Percentiles rank a stretch among this genome's conserved stretches.
Conservation (phyloP, 108 stramenopile species). For the Skeletonema tropicum region DNA sequence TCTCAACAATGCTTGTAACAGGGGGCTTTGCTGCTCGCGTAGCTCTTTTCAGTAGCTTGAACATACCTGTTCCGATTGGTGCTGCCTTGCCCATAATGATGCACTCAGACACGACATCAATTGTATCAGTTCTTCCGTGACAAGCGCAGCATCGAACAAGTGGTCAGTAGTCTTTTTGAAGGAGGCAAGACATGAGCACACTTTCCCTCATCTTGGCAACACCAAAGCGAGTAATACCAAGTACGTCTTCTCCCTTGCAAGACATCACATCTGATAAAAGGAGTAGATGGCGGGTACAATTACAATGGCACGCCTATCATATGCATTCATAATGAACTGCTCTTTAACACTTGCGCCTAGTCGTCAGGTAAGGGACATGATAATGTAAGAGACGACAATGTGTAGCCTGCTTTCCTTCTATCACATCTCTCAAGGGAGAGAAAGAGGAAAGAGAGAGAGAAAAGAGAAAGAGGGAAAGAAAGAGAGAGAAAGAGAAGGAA, state of each 20-base stretch:
- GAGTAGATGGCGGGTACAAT: constrained; percentile 94
- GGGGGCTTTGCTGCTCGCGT: constrained; percentile 37
- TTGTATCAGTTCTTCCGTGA: constrained; percentile 94
- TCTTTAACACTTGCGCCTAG: too few species aligned
- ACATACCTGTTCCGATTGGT: constrained; percentile 96
- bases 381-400: too few species aligned
- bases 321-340: constrained; percentile 94
- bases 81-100: constrained; percentile 99
- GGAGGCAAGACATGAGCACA: constrained; percentile 98
- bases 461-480: too few species aligned
- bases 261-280: constrained; percentile 99
- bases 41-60: constrained; percentile 90
- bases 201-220: constrained; percentile 98
- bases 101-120: constrained; percentile 98
- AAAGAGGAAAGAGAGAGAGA: too few species aligned
- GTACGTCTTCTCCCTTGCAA: constrained; percentile 96
- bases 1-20: constrained; percentile 36
- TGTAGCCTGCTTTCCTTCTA: too few species aligned
- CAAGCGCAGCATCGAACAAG: constrained; percentile 98
- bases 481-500: too few species aligned
- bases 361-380: too few species aligned
- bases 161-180: constrained; percentile 99
- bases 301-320: too few species aligned
- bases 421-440: too few species aligned
- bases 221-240: constrained; percentile 98